phyloP scores from a whole-genome alignment of 1,139 yeast genomes.

The Candida anutae region DNA sequence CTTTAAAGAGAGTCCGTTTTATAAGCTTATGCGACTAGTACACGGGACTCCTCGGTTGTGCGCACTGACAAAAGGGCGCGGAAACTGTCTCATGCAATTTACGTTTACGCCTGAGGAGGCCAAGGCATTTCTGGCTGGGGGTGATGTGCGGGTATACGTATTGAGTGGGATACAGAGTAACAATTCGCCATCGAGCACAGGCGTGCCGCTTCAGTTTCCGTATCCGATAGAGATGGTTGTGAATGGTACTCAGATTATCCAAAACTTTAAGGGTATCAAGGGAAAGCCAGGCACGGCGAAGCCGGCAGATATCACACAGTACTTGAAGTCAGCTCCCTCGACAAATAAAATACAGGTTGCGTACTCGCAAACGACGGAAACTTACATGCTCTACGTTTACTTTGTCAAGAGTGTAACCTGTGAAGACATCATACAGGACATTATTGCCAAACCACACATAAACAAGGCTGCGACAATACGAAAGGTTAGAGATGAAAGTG shows the following conservation, averaged over 20 bases:
- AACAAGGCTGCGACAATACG: slow-evolving; percentile 37
- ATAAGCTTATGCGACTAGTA: slow-evolving; percentile 32
- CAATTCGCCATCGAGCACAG: slow-evolving; percentile 18
- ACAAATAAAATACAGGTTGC: slow-evolving; percentile 39
- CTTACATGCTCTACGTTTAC: slow-evolving; percentile 42
- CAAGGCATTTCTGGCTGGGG: slow-evolving; percentile 14
- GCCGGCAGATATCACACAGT: slow-evolving; percentile 56
- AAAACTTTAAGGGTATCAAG: slow-evolving; percentile 52
- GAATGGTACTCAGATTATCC: slow-evolving; percentile 39
- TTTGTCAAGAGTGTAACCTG: slow-evolving; percentile 43
- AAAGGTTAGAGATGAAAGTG: slow-evolving; percentile 31
- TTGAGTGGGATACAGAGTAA: slow-evolving; percentile 37
- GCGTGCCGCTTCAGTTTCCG: slow-evolving; percentile 48
- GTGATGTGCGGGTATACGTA: slow-evolving; percentile 29
- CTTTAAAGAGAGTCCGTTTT: slow-evolving; percentile 49
- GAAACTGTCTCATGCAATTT: slow-evolving; percentile 31
- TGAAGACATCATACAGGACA: slow-evolving; percentile 20
- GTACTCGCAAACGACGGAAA: slow-evolving; percentile 44
- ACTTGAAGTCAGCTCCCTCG: slow-evolving; percentile 19
- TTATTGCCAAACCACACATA: slow-evolving; percentile 36
- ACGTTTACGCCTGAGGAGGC: slow-evolving; percentile 32
- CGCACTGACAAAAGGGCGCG: slow-evolving; percentile 28
- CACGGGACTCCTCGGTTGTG: slow-evolving; percentile 39
- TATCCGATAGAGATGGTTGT: slow-evolving; percentile 48
- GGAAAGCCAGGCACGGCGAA: slow-evolving; percentile 55